Evolutionary conservation across 1,139 yeast genomes (phyloP).

Genomic region (Sugiyamaella pinicola): DNA sequence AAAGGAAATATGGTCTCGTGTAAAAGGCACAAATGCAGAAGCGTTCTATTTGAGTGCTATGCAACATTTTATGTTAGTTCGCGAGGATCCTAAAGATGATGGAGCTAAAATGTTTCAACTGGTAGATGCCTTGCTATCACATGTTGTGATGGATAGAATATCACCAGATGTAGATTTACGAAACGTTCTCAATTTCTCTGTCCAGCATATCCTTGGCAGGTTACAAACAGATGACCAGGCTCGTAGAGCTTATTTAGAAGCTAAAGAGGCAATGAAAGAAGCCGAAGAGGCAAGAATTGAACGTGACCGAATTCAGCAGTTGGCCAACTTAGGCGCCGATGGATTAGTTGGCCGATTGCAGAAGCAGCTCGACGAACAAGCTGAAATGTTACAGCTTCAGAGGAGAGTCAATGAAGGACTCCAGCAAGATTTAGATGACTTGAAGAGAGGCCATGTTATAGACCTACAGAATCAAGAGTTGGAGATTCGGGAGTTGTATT

Average conservation of each 20-base stretch:
- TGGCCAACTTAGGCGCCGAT: slow-evolving; percentile 78
- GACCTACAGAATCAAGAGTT: slow-evolving; percentile 87
- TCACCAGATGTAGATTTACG: slow-evolving; percentile 63
- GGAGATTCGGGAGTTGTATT: slow-evolving; percentile 81
- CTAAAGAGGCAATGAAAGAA: slow-evolving; percentile 62
- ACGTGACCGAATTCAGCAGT: slow-evolving; percentile 73
- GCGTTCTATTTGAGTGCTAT: slow-evolving; percentile 73
- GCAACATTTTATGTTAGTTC: slow-evolving; percentile 72
- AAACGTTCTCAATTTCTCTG: slow-evolving; percentile 78
- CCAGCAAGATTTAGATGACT: slow-evolving; percentile 66
- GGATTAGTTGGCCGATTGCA: slow-evolving; percentile 76
- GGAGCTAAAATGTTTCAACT: slow-evolving; percentile 74
- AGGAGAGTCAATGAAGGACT: slow-evolving; percentile 68
- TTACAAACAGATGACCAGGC: slow-evolving; percentile 91
- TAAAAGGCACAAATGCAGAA: slow-evolving; percentile 68
- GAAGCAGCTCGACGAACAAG: slow-evolving; percentile 73
- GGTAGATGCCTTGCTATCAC: slow-evolving; percentile 80
- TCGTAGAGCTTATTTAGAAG: slow-evolving; percentile 72
- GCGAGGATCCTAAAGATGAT: slow-evolving; percentile 53
- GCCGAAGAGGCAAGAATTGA: slow-evolving; percentile 86
- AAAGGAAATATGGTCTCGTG: slow-evolving; percentile 66
- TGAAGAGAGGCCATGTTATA: slow-evolving; percentile 63
- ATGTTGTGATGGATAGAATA: slow-evolving; percentile 61
- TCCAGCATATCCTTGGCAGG: slow-evolving; percentile 75
- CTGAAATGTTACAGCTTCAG: slow-evolving; percentile 64